Base-by-base conservation (phyloP, 2,329 filamentous ascomycete species). In the Trichoderma breve region DNA sequence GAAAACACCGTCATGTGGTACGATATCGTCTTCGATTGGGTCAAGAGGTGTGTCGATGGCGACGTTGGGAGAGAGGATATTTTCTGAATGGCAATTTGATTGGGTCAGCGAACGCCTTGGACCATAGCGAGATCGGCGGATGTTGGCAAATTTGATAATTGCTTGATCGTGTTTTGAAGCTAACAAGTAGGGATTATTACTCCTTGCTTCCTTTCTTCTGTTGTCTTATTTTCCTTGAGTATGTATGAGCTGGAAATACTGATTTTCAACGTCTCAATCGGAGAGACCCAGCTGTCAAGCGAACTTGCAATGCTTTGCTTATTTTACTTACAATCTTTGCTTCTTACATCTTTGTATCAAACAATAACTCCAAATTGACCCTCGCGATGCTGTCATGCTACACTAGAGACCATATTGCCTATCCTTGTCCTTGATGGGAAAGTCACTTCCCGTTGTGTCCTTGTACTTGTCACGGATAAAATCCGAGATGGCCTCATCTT, bases 401-500 rank as follows among this genome's bases (percentile, higher is more conserved):
- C 30, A 24, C n/a, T 34, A 60, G 18, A 24, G 26, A n/a, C 21
- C 71, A 21, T 62, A 71, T 4, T 71, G 6, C 62, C 51, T 71
- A 2, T 71, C 84, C 85, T 93, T 94, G 81, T 94, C 92, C 78
- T 87, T 84, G 80, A 94, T 83, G 32, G 90, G 90, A 68, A 95
- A 80, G 8, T 95, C 92, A 6, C 82, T 88, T 72, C 93, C 93
- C 0, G 91, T 92, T 0, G 82, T 79, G 61, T 76, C 82, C 86
- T 93, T 94, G 86, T 94, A 95, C 81, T 92, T 84, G 55, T 81
- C 82, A 47, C 93, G 88, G 76, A 95, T 89, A 80, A 88, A 91
- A 80, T 94, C 91, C 32, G 88, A 90, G 76, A 95, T 93, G 80
- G 92, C 85, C 81, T 93, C 91, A 80, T 96, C 93, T 84, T 95